Evolutionary conservation across 305 asterid genomes (phyloP).

Genomic region (Fraxinus dipetala): DNA sequence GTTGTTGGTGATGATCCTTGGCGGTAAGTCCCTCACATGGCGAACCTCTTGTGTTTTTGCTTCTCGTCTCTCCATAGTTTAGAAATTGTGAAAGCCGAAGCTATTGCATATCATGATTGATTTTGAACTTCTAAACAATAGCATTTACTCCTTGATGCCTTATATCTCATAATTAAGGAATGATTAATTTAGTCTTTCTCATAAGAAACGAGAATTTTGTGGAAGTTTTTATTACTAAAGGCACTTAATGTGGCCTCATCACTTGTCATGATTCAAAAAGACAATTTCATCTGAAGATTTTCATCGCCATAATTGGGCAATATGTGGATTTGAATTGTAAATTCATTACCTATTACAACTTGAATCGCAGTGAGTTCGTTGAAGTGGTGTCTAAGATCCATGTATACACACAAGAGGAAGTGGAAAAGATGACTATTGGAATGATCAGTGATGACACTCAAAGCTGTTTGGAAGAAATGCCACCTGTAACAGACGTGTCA

Average conservation of each 20-base stretch:
- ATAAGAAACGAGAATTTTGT: not conserved
- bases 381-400: conserved; percentile 88
- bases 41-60: not conserved
- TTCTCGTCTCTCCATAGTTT: not conserved
- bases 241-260: not conserved
- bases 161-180: not conserved
- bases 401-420: conserved; percentile 84
- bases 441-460: conserved; percentile 81
- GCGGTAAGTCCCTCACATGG: conserved; percentile 62
- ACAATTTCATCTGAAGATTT: not conserved
- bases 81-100: not conserved
- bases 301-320: not conserved
- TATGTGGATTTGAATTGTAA: not conserved
- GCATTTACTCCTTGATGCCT: not conserved
- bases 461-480: conserved; percentile 91
- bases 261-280: not conserved
- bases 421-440: conserved; percentile 77
- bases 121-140: not conserved
- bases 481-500: conserved; percentile 49
- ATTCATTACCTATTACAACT: not conserved
- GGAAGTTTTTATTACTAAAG: not conserved
- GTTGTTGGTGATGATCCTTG: conserved; percentile 99
- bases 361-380: conserved; percentile 66
- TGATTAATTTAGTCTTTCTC: not conserved
- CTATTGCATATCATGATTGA: not conserved